Evolutionary conservation across 2,329 filamentous ascomycete genomes (phyloP).

Genomic region (Lecanicillium sp.): DNA sequence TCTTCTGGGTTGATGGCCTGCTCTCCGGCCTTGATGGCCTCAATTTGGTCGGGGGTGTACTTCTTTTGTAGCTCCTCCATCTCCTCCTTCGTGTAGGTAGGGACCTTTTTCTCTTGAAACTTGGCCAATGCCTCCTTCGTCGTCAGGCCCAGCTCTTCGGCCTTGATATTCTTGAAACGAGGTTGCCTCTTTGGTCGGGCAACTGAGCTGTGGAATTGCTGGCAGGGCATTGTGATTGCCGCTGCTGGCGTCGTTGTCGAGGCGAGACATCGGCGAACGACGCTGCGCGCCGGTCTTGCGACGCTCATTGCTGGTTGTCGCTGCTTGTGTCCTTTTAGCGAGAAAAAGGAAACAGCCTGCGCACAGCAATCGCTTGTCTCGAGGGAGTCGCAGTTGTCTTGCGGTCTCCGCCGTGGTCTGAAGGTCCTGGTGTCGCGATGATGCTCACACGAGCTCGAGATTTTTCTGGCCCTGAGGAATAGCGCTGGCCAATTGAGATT

Average conservation of each 20-base stretch:
- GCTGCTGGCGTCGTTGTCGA: conserved; percentile 18
- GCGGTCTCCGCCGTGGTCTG: conserved; percentile 1
- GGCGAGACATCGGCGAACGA: conserved; percentile 42
- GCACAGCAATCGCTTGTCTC: conserved; percentile 1
- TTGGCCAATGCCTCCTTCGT: conserved; percentile 33
- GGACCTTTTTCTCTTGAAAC: conserved; percentile 41
- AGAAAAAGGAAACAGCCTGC: neutral
- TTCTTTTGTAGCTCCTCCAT: conserved; percentile 50
- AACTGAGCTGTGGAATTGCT: conserved; percentile 44
- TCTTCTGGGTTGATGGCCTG: conserved; percentile 66
- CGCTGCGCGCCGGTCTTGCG: conserved; percentile 44
- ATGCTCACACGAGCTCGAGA: conserved; percentile 5
- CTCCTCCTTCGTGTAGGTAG: conserved; percentile 60
- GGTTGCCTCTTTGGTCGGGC: conserved; percentile 36
- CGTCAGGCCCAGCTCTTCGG: conserved; percentile 41
- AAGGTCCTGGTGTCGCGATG: too few species aligned
- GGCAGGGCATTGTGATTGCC: conserved; percentile 22
- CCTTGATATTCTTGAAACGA: conserved; percentile 45
- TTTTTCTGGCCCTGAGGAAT: conserved; percentile 7
- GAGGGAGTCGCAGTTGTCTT: neutral
- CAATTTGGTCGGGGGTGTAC: conserved; percentile 76
- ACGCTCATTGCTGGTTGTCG: conserved; percentile 39
- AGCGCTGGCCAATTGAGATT: neutral
- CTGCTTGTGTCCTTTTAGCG: too few species aligned
- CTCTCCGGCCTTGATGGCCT: conserved; percentile 75